These are phyloP conservation scores for Symmetrospora coprosmae DNA, from an alignment of 768 basidiomycete species.

Conservation along the genomic window DNA sequence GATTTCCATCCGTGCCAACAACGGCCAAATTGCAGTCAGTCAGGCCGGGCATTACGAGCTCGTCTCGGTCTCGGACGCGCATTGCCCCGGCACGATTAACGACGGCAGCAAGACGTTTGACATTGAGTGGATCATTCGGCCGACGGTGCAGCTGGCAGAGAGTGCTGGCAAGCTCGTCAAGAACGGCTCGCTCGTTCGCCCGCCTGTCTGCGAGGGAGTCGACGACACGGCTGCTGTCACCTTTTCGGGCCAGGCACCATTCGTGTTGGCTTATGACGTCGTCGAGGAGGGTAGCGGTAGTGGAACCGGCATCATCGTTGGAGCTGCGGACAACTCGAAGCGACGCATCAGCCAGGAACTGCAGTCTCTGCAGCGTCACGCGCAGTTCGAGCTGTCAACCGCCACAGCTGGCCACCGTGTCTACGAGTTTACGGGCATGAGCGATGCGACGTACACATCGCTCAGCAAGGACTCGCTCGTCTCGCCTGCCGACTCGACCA, in stretches of 20 bases:
- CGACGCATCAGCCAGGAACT: slow-evolving; percentile 13
- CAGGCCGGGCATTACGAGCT: slow-evolving; percentile 39
- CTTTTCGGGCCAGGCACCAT: slow-evolving; percentile 9
- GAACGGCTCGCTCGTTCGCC: slow-evolving; percentile 10
- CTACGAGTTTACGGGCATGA: slow-evolving; percentile 29
- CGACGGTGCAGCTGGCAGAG: not conserved
- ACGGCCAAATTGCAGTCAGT: slow-evolving; percentile 42
- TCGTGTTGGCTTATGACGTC: not conserved
- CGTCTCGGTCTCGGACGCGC: slow-evolving; percentile 58
- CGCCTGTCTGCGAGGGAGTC: slow-evolving; percentile 9
- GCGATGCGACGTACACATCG: slow-evolving; percentile 29
- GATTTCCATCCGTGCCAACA: not conserved
- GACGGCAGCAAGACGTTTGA: slow-evolving; percentile 17
- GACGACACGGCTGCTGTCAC: slow-evolving; percentile 8
- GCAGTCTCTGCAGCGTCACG: slow-evolving; percentile 28
- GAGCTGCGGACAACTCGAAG: not conserved
- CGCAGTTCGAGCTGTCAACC: slow-evolving; percentile 30
- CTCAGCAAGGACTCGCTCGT: slow-evolving; percentile 13
- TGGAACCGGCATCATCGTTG: no score
- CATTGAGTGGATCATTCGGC: slow-evolving; percentile 1
- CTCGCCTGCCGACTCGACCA: slow-evolving; percentile 1
- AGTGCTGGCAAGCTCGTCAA: slow-evolving; percentile 5
- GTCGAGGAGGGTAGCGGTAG: not conserved
- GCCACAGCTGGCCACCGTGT: slow-evolving; percentile 25
- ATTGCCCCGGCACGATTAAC: slow-evolving; percentile 64